Percentiles rank a stretch among this genome's conserved stretches.
phyloP scores from a whole-genome alignment of 805 yeast species.

The Kazachstania viticola region DNA sequence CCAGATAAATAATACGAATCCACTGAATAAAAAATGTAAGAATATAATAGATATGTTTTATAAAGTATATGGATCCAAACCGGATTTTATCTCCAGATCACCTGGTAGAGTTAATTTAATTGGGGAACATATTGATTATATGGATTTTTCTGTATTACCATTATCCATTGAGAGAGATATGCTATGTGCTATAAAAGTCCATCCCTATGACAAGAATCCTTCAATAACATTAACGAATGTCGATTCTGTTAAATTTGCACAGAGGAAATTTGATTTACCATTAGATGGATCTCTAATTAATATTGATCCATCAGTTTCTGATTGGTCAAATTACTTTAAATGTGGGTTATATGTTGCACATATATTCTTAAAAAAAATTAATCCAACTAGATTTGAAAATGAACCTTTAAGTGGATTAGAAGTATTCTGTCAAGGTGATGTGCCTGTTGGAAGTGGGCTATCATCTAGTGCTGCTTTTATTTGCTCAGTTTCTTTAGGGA shows the following conservation, averaged over 20 bases:
- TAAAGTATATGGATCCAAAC: conserved; percentile 5
- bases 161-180: conserved; percentile 65
- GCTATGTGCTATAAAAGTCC: conserved; percentile 37
- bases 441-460: conserved; percentile 65
- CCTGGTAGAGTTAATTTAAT: conserved; percentile 69
- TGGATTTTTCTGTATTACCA: conserved; percentile 55
- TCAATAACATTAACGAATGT: conserved; percentile 28
- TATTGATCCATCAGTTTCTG: conserved; percentile 39
- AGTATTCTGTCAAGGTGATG: conserved; percentile 47
- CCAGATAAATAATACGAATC: conserved; percentile 6
- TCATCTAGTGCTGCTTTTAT: conserved; percentile 66
- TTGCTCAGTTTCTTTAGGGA: conserved; percentile 49
- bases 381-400: conserved; percentile 19
- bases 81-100: conserved; percentile 44
- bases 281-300: conserved; percentile 29
- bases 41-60: conserved; percentile 6
- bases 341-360: conserved; percentile 55
- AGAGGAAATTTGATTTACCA: conserved; percentile 30
- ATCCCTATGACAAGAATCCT: conserved; percentile 11
- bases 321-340: conserved; percentile 59
- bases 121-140: conserved; percentile 68
- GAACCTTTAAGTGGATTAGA: conserved; percentile 36
- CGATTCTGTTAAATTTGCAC: conserved; percentile 25
- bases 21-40: conserved; percentile 3
- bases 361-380: conserved; percentile 29